A percentile compares a stretch with the other conserved stretches of the same genome.
Conservation (phyloP, 2,329 filamentous ascomycete genomes). For the Parastagonospora nodorum region DNA sequence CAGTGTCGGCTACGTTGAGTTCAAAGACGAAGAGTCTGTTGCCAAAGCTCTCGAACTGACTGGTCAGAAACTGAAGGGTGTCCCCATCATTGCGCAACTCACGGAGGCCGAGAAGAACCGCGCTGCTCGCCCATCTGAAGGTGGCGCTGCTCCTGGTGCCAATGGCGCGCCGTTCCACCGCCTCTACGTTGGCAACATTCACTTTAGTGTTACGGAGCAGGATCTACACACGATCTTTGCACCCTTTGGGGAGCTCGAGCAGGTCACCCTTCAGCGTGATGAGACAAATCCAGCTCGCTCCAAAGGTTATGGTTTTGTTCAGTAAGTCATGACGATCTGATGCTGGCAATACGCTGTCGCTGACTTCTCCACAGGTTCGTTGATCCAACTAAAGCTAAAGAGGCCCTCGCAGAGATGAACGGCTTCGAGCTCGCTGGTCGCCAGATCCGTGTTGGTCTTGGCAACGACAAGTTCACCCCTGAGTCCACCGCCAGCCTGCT, state of each 20-base stretch:
- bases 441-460: slow-evolving; percentile 96
- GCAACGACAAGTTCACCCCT: slow-evolving; percentile 99
- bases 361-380: slow-evolving; percentile 71
- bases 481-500: slow-evolving; percentile 92
- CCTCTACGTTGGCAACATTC: slow-evolving; percentile 98
- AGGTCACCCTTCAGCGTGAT: slow-evolving; percentile 96
- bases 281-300: slow-evolving; percentile 64
- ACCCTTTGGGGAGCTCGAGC: slow-evolving; percentile 96
- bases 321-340: slow-evolving; percentile 66
- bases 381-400: slow-evolving; percentile 86
- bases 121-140: slow-evolving; percentile 76
- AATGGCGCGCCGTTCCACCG: slow-evolving; percentile 95
- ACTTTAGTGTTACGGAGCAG: slow-evolving; percentile 97
- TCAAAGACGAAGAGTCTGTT: slow-evolving; percentile 94
- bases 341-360: neutral
- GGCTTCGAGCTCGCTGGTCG: slow-evolving; percentile 97
- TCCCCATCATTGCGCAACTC: slow-evolving; percentile 96
- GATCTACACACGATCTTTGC: slow-evolving; percentile 97
- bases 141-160: slow-evolving; percentile 65
- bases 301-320: slow-evolving; percentile 96
- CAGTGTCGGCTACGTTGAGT: slow-evolving; percentile 99
- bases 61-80: slow-evolving; percentile 96
- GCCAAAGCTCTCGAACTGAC: slow-evolving; percentile 94
- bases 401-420: slow-evolving; percentile 98
- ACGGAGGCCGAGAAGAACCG: slow-evolving; percentile 99